These are phyloP conservation scores for Lasiodiplodia gonubiensis DNA, from an alignment of 2,329 filamentous ascomycete species.

Conservation along the genomic window DNA sequence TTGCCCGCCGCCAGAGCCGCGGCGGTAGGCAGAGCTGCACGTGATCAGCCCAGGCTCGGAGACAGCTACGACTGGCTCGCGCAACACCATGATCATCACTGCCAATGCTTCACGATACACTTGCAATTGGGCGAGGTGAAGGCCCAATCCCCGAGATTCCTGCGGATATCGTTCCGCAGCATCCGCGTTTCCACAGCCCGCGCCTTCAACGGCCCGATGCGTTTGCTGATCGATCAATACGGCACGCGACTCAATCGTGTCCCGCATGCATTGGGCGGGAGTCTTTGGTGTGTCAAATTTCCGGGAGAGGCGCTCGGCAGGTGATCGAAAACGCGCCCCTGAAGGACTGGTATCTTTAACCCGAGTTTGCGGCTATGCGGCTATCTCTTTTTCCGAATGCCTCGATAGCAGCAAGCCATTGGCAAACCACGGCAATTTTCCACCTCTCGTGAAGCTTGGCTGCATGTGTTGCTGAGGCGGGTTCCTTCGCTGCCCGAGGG, in stretches of 20 bases:
- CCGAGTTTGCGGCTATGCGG: constrained; percentile 4
- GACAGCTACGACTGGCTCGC: too few relatives aligned
- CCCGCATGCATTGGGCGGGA: background rate
- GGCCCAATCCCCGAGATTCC: background rate
- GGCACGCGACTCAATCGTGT: constrained; percentile 8
- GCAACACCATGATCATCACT: constrained; percentile 10
- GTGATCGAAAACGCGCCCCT: background rate
- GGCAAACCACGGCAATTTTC: constrained; percentile 15
- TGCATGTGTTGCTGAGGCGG: constrained; percentile 11
- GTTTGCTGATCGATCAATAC: background rate
- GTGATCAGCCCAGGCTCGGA: constrained; percentile 5
- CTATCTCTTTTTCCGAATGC: constrained; percentile 17
- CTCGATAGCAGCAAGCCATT: background rate
- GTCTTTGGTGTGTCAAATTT: constrained; percentile 1
- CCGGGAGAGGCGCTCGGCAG: constrained; percentile 7
- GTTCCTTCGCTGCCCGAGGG: constrained; percentile 14
- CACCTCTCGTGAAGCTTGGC: constrained; percentile 26
- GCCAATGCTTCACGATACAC: background rate
- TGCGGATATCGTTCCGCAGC: constrained; percentile 9
- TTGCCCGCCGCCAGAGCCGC: background rate
- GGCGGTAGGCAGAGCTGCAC: background rate
- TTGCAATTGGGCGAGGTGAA: background rate
- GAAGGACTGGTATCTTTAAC: constrained; percentile 11
- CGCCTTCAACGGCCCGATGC: background rate
- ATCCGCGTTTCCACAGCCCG: background rate